Conservation (phyloP, 306 rosid species). For the Cucurbita ficifolia region DNA sequence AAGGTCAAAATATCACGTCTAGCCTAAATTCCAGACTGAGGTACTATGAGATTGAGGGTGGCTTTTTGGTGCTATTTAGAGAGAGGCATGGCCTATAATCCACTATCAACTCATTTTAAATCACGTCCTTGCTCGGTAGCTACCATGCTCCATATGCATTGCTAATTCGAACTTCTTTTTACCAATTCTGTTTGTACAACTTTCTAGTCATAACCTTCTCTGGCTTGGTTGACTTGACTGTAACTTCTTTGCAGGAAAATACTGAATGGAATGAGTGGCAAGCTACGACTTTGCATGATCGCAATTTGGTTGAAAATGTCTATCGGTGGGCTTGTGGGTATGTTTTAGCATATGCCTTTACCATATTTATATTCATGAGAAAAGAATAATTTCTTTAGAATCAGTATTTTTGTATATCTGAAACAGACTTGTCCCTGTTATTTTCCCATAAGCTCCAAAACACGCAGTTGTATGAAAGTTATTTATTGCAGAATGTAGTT, state of each 20-base stretch:
- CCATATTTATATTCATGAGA: not conserved
- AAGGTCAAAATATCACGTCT: not conserved
- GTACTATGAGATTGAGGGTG: slow-evolving; percentile 6
- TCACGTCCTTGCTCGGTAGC: not conserved
- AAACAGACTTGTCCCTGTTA: not conserved
- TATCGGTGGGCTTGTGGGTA: slow-evolving; percentile 96
- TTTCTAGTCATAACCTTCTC: not conserved
- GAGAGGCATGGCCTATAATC: not conserved
- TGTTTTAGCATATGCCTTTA: slow-evolving; percentile 15
- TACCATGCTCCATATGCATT: too few species aligned
- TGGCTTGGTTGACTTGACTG: slow-evolving; percentile 3
- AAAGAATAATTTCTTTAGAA: not conserved
- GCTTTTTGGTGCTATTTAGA: not conserved
- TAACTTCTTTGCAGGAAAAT: slow-evolving; percentile 43
- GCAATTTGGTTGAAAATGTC: slow-evolving; percentile 83
- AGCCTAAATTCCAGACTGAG: not conserved
- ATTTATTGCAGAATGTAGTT: not conserved
- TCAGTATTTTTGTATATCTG: not conserved
- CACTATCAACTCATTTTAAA: not conserved
- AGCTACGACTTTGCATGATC: slow-evolving; percentile 63
- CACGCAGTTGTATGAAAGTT: not conserved
- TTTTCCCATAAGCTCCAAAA: not conserved
- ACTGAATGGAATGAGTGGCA: slow-evolving; percentile 90
- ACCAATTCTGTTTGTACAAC: not conserved
- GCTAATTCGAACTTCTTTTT: too few species aligned